phyloP scores from a whole-genome alignment of 2,329 filamentous ascomycete genomes.

The Diaporthe sp. region DNA sequence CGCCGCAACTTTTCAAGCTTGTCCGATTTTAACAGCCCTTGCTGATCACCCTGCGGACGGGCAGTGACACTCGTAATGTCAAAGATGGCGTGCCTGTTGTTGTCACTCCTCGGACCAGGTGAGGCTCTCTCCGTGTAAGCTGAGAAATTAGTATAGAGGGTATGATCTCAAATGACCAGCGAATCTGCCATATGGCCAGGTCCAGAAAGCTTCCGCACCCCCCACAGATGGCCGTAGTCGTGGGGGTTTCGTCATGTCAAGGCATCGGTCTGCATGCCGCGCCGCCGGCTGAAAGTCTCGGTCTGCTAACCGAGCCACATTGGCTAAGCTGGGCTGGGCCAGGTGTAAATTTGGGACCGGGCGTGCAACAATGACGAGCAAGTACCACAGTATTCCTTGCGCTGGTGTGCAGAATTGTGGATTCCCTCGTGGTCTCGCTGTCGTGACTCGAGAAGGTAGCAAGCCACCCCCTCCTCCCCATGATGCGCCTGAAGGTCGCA shows the following conservation, averaged over 20 bases:
- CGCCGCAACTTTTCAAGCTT: not conserved
- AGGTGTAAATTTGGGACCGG: not conserved
- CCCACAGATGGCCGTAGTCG: slow-evolving; percentile 6
- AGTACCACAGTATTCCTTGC: no score
- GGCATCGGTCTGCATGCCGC: not conserved
- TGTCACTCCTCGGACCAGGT: not conserved
- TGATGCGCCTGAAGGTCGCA: not conserved
- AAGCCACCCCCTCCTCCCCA: not conserved
- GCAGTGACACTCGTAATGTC: not conserved
- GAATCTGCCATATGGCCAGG: not conserved
- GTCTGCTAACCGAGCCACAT: slow-evolving; percentile 10
- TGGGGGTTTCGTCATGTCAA: slow-evolving; percentile 29
- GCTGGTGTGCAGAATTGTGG: not conserved
- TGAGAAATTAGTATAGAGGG: not conserved
- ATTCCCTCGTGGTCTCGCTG: not conserved
- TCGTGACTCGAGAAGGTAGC: not conserved
- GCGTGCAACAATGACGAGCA: not conserved
- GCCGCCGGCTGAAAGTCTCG: slow-evolving; percentile 1
- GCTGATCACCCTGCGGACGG: not conserved
- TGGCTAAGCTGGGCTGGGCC: slow-evolving; percentile 12
- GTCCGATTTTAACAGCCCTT: not conserved
- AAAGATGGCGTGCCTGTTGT: not conserved
- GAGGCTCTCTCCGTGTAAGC: slow-evolving; percentile 23
- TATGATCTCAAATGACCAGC: not conserved
- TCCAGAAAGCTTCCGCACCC: not conserved